Evolutionary conservation across 2,329 filamentous ascomycete species (phyloP).

Genomic region (Xylaria sp.): DNA sequence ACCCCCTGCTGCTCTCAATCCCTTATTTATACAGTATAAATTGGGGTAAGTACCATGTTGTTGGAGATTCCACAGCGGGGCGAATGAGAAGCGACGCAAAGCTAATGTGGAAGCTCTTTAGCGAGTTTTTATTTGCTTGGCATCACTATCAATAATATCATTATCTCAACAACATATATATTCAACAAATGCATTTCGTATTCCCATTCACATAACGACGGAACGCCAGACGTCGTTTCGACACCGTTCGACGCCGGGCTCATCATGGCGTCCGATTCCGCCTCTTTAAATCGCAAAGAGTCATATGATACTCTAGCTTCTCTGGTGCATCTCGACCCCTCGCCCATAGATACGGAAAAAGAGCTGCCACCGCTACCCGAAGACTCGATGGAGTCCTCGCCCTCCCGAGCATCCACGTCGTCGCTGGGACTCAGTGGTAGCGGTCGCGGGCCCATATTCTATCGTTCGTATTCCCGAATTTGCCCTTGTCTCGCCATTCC

Average conservation of each 20-base stretch:
- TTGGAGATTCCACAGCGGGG: constrained; percentile 51
- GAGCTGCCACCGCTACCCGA: constrained; percentile 55
- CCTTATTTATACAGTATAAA: no score
- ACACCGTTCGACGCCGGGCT: neutral
- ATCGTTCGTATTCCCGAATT: constrained; percentile 63
- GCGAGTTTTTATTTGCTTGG: neutral
- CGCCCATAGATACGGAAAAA: constrained; percentile 74
- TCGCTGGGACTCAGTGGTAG: constrained; percentile 67
- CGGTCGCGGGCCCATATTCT: constrained; percentile 78
- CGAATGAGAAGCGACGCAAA: neutral
- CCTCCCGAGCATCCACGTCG: constrained; percentile 53
- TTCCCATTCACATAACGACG: neutral
- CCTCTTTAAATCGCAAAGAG: constrained; percentile 52
- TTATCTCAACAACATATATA: neutral
- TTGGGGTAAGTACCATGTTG: no score
- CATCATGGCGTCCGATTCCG: constrained; percentile 46
- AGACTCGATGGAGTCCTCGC: constrained; percentile 52
- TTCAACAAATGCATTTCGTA: neutral
- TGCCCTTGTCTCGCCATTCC: neutral
- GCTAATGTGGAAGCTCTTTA: neutral
- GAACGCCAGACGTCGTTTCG: neutral
- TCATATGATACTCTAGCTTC: constrained; percentile 69
- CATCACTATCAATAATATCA: neutral
- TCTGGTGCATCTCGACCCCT: constrained; percentile 82
- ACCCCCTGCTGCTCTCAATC: no score